Base-by-base conservation (phyloP, 139 green algal species). In the Marvania coccoides region DNA sequence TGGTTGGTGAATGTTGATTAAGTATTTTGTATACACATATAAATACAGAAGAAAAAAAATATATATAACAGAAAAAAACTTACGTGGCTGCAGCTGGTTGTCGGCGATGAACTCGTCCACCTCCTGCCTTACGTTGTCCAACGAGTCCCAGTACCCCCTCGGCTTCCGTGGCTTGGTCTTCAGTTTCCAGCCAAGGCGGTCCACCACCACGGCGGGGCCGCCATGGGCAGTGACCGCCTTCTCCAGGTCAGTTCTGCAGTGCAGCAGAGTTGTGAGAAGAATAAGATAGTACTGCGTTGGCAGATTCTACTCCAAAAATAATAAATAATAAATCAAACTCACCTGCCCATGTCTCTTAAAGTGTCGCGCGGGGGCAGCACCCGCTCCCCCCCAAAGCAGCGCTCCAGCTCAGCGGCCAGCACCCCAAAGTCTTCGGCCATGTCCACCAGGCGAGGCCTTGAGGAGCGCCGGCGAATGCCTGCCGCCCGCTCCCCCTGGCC, bases 211-310 rank as follows among this genome's bases (percentile, higher is more conserved):
- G 3, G 26, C 30, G 19, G 48, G 42, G 36, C 78, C 78, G 14
- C 82, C 82, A 65, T 87, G 82, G 1, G 69, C 62, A 4, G 53
- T 51, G 7, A 88, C 80, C 3, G 82, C 82, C 34, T 81, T 80
- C 42, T 82, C 75, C 14, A 84, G 37, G 28, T 86, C 70, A 14
- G 70, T 67, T 57, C 75, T 76, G 70, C 31, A 31, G 42, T 19
- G 19, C 42, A 9, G 28, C 31, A n/a, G n/a, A n/a, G n/a, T n/a
- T n/a, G n/a, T n/a, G n/a, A n/a, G n/a, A n/a, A 59, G 61, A 23
- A 39, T 59, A 60, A 53, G 45, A 59, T 60, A 10, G 42, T 28
- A 51, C 19, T 19, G 19, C 19, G 42, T 28, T 51, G 19, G 19
- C 19, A 51, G 42, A 51, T 19, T 28, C 19, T 51, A 51, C 19